Evolutionary conservation across 495 filamentous ascomycete genomes (phyloP).

Genomic region (Amniculicola lignicola): DNA sequence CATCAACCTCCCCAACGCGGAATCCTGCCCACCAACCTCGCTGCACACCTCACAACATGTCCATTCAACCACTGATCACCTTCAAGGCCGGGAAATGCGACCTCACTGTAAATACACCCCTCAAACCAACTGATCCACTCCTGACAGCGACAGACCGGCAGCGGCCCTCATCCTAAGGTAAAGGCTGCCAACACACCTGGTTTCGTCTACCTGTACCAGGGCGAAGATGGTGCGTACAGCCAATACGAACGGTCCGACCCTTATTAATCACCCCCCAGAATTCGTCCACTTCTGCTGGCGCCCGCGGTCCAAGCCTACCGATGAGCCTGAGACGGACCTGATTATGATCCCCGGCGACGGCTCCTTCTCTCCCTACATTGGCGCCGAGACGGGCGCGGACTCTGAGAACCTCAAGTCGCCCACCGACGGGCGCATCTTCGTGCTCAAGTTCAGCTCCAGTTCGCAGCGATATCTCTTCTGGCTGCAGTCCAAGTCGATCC

Average conservation of each 20-base stretch:
- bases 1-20: background rate
- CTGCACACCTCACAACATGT: constrained; percentile 53
- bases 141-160: constrained; percentile 7
- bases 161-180: constrained; percentile 58
- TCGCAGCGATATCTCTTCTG: constrained; percentile 91
- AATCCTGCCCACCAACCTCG: background rate
- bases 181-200: constrained; percentile 68
- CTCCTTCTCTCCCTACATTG: constrained; percentile 73
- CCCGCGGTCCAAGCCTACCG: constrained; percentile 56
- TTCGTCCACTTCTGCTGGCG: constrained; percentile 98
- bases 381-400: constrained; percentile 39
- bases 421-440: constrained; percentile 87
- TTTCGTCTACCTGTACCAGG: constrained; percentile 88
- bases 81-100: constrained; percentile 97
- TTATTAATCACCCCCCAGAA: constrained; percentile 48
- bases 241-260: background rate
- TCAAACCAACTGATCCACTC: constrained; percentile 14
- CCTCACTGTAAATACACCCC: constrained; percentile 58
- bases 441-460: constrained; percentile 91
- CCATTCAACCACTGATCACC: constrained; percentile 74
- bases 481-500: constrained; percentile 85
- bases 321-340: constrained; percentile 74
- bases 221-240: constrained; percentile 65
- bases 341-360: constrained; percentile 89
- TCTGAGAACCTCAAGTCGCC: constrained; percentile 54